phyloP scores from a whole-genome alignment of 1,284 basidiomycete genomes.

The Heterobasidion occidentale region DNA sequence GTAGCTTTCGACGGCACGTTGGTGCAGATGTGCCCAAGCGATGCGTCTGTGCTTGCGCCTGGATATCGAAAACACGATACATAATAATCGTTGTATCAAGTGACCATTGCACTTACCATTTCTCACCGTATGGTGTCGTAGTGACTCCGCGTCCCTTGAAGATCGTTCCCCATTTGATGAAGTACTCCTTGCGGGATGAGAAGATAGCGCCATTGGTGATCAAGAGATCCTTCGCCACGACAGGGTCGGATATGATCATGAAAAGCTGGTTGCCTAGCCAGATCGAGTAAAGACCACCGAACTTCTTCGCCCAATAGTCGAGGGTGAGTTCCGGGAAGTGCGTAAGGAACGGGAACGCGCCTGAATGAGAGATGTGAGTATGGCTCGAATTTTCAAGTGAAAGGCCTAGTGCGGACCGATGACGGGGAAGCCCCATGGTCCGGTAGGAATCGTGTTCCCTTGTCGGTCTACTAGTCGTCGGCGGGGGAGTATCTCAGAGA shows the following conservation, averaged over 20 bases:
- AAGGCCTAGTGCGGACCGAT: not conserved
- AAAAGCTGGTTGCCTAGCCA: not conserved
- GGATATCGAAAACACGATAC: not conserved
- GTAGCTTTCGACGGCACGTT: not conserved
- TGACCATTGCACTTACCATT: not conserved
- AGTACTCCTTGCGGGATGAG: not conserved
- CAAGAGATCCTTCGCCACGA: not conserved
- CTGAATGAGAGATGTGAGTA: not conserved
- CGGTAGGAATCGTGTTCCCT: not conserved
- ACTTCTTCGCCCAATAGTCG: not conserved
- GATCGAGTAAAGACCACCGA: not conserved
- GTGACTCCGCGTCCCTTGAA: not conserved
- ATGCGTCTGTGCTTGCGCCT: not conserved
- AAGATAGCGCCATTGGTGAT: not conserved
- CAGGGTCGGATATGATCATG: not conserved
- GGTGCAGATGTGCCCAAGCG: not conserved
- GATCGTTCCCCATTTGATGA: not conserved
- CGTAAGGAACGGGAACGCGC: not conserved
- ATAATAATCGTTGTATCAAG: not conserved
- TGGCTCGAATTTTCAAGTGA: not conserved
- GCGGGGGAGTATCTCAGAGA: too few species aligned
- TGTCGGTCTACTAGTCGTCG: not conserved
- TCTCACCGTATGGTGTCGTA: not conserved
- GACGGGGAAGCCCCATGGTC: not conserved
- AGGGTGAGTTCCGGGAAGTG: not conserved